Evolutionary conservation across 306 rosid genomes (phyloP).

Genomic region (Carpinus fangiana): DNA sequence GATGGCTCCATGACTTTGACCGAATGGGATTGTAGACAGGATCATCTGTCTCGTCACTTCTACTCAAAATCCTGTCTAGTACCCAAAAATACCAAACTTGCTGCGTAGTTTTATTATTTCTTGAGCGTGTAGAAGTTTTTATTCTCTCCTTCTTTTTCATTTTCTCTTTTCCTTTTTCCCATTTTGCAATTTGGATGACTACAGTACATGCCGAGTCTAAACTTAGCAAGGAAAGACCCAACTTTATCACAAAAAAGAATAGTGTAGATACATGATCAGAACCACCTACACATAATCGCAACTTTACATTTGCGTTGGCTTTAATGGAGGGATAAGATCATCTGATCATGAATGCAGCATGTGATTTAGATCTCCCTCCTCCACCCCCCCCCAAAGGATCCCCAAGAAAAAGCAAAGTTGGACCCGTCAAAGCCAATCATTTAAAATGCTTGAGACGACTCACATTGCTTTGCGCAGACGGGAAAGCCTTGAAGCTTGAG

Average conservation of each 20-base stretch:
- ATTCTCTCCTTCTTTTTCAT: conserved; percentile 5
- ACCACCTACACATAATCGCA: neutral
- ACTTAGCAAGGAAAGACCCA: neutral
- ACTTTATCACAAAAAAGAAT: neutral
- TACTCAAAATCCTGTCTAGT: no score
- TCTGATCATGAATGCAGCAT: neutral
- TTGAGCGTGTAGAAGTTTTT: neutral
- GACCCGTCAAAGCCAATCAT: conserved; percentile 84
- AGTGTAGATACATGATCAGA: neutral
- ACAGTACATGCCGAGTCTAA: neutral
- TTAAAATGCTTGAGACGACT: conserved; percentile 42
- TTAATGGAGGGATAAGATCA: conserved; percentile 8
- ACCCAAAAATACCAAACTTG: conserved; percentile 41
- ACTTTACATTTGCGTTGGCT: neutral
- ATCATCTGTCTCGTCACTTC: no score
- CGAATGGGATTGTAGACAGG: no score
- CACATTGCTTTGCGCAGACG: conserved; percentile 48
- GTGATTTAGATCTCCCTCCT: neutral
- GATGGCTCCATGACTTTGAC: no score
- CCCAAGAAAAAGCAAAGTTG: conserved; percentile 39
- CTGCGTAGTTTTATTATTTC: conserved; percentile 3
- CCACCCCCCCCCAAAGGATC: neutral
- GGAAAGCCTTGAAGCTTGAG: conserved; percentile 47
- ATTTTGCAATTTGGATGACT: neutral
- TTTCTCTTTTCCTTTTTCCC: conserved; percentile 6